These are phyloP conservation scores for Sherardia arvensis DNA, from an alignment of 257 asterid genomes.

Conservation along the genomic window DNA sequence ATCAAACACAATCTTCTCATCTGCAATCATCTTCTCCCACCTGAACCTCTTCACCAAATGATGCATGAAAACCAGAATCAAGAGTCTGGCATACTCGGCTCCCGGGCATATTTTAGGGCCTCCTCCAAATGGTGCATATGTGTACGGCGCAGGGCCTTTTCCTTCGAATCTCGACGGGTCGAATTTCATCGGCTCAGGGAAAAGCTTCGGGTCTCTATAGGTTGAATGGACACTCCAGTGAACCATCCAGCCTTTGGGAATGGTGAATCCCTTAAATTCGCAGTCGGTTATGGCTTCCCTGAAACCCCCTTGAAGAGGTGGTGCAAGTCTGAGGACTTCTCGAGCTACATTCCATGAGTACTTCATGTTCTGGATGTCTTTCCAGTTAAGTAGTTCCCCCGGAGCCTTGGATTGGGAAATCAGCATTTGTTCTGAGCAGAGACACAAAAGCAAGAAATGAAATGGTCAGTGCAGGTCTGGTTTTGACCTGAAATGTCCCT, in stretches of 20 bases:
- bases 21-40: neutral
- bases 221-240: constrained; percentile 42
- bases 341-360: no score
- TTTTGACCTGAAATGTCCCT: no score
- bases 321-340: constrained; percentile 41
- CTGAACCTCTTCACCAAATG: neutral
- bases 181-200: constrained; percentile 36
- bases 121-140: neutral
- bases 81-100: neutral
- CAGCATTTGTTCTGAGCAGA: constrained; percentile 39
- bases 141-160: constrained; percentile 31
- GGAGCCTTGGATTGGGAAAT: constrained; percentile 27
- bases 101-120: constrained; percentile 9
- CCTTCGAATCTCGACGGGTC: constrained; percentile 56
- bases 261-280: constrained; percentile 30
- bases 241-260: constrained; percentile 64
- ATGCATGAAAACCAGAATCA: constrained; percentile 1
- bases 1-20: constrained; percentile 2
- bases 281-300: constrained; percentile 47
- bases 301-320: constrained; percentile 45
- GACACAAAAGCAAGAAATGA: no score
- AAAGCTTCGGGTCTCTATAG: constrained; percentile 32
- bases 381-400: constrained; percentile 37
- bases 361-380: constrained; percentile 42
- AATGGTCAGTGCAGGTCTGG: no score